phyloP scores from a whole-genome alignment of 2,329 filamentous ascomycete species.

The Myriosclerotinia scirpicola region DNA sequence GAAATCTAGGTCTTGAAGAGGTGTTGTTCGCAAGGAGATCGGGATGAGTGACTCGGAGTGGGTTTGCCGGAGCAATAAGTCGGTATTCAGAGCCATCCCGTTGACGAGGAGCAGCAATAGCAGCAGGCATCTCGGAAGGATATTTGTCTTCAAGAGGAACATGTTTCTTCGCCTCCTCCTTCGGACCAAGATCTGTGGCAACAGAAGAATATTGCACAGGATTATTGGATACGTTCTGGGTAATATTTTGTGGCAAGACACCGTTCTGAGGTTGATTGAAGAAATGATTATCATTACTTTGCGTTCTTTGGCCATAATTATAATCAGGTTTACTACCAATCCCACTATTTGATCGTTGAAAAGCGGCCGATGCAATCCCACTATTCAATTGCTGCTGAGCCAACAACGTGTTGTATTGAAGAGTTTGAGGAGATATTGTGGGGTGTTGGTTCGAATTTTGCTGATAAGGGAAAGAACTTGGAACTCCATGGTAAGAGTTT shows the following conservation, averaged over 20 bases:
- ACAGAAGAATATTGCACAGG: constrained; percentile 28
- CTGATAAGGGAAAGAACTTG: constrained; percentile 36
- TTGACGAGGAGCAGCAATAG: constrained; percentile 14
- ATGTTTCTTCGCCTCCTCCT: constrained; percentile 24
- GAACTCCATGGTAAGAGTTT: constrained; percentile 30
- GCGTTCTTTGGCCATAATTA: constrained; percentile 27
- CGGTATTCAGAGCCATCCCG: not conserved
- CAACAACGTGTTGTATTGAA: constrained; percentile 34
- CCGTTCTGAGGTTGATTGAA: constrained; percentile 27
- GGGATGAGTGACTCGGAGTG: constrained; percentile 34
- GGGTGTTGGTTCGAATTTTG: constrained; percentile 26
- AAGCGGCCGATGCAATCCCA: constrained; percentile 26
- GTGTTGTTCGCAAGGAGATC: constrained; percentile 31
- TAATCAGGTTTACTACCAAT: constrained; percentile 25
- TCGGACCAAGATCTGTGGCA: constrained; percentile 20
- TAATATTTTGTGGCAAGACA: constrained; percentile 25
- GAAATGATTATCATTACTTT: constrained; percentile 27
- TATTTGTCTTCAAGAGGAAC: constrained; percentile 19
- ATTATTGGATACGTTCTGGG: constrained; percentile 24
- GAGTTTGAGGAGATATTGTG: constrained; percentile 38
- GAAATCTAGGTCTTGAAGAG: constrained; percentile 33
- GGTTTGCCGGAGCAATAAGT: constrained; percentile 22
- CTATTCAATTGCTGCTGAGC: constrained; percentile 31
- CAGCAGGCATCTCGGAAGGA: not conserved
- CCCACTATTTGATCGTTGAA: constrained; percentile 30